Conservation (phyloP, 371 early-diverging fungal species). For the Mucor racemosus region DNA sequence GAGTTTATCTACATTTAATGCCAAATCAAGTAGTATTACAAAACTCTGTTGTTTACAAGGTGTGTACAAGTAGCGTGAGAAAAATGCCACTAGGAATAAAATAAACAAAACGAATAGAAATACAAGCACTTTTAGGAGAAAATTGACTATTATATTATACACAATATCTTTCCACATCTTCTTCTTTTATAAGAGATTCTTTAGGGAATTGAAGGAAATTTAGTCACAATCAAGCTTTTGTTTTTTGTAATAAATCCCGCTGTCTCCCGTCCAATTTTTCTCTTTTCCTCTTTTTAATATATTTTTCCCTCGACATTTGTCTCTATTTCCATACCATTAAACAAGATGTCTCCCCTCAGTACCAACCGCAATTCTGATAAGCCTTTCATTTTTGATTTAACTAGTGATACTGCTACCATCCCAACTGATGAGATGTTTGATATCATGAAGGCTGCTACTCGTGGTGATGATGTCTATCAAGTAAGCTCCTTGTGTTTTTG, state of each 20-base stretch:
- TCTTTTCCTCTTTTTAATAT: neutral
- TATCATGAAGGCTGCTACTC: slow-evolving; percentile 73
- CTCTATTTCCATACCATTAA: slow-evolving; percentile 13
- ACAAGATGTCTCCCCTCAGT: slow-evolving; percentile 29
- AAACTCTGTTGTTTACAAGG: neutral
- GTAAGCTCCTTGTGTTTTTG: slow-evolving; percentile 35
- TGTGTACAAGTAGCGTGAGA: slow-evolving; percentile 10
- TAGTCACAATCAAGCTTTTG: slow-evolving; percentile 6
- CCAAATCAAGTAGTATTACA: slow-evolving; percentile 7
- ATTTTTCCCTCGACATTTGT: neutral
- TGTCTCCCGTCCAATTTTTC: slow-evolving; percentile 8
- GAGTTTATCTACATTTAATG: neutral
- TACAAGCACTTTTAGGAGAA: neutral
- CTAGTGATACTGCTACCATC: slow-evolving; percentile 78
- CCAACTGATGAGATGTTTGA: slow-evolving; percentile 86
- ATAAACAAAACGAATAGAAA: neutral
- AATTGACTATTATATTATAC: neutral
- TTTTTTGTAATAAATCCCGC: slow-evolving; percentile 16
- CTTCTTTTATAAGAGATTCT: too few species aligned
- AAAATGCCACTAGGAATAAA: neutral
- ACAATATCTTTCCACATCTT: neutral
- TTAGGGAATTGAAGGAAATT: neutral
- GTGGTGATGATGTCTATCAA: slow-evolving; percentile 88
- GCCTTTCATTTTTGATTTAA: slow-evolving; percentile 49
- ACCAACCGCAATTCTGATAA: slow-evolving; percentile 13